These are phyloP conservation scores for Lithocarpus polystachyus DNA, from an alignment of 306 rosid genomes.

Conservation along the genomic window DNA sequence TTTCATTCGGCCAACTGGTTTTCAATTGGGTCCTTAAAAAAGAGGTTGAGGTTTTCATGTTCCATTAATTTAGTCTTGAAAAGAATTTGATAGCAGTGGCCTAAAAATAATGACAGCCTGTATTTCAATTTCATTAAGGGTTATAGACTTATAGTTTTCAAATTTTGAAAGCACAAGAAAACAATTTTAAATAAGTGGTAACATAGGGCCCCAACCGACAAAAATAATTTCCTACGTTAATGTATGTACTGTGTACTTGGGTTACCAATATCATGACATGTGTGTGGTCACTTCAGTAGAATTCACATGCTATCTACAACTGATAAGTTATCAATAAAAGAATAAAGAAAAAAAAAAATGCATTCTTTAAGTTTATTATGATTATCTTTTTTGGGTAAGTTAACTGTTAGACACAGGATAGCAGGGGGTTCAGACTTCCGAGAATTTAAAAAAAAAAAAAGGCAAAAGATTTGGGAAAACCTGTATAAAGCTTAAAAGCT, in stretches of 20 bases:
- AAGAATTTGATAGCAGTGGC: too few species aligned
- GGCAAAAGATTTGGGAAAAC: slow-evolving; percentile 30
- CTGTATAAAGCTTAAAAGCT: slow-evolving; percentile 91
- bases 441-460: neutral
- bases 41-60: too few species aligned
- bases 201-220: slow-evolving; percentile 2
- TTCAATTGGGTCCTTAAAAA: too few species aligned
- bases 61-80: too few species aligned
- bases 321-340: neutral
- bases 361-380: neutral
- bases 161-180: neutral
- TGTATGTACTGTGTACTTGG: slow-evolving; percentile 16
- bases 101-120: too few species aligned
- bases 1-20: too few species aligned
- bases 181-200: neutral
- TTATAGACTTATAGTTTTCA: too few species aligned
- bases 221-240: slow-evolving; percentile 20
- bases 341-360: slow-evolving; percentile 7
- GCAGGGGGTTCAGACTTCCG: too few species aligned
- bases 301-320: slow-evolving; percentile 26
- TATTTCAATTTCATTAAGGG: too few species aligned
- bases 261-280: neutral
- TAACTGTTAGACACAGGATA: too few species aligned
- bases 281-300: slow-evolving; percentile 4
- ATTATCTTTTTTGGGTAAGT: too few species aligned